phyloP scores from a whole-genome alignment of 2,329 filamentous ascomycete species.

The Paraphoma chrysanthemicola region DNA sequence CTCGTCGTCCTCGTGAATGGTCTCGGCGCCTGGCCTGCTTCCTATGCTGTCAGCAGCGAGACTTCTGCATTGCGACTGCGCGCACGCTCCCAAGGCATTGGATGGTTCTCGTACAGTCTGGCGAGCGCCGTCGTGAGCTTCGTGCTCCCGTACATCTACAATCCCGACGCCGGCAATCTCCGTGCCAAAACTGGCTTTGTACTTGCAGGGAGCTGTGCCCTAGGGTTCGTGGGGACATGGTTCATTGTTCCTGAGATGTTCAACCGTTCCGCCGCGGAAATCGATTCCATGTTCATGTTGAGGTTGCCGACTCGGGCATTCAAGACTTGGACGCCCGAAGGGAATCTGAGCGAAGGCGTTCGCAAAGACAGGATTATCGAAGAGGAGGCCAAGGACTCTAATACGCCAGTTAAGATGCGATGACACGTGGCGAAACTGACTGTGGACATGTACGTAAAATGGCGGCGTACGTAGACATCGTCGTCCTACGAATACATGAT shows the following conservation, averaged over 20 bases:
- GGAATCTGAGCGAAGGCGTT: not conserved
- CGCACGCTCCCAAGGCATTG: conserved; percentile 3
- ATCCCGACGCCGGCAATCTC: conserved; percentile 46
- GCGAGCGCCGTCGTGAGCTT: conserved; percentile 2
- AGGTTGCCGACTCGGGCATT: not conserved
- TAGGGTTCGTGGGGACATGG: not conserved
- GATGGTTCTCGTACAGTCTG: not conserved
- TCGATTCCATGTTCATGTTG: not conserved
- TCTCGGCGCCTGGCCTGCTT: conserved; percentile 46
- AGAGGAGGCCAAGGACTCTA: not conserved
- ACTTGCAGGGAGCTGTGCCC: conserved; percentile 35
- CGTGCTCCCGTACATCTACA: conserved; percentile 45
- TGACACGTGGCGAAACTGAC: not conserved
- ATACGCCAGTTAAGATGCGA: not conserved
- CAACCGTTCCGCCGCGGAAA: not conserved
- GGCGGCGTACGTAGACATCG: not conserved
- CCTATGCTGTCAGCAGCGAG: conserved; percentile 38
- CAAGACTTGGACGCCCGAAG: not conserved
- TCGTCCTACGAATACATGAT: not conserved
- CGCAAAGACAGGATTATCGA: not conserved
- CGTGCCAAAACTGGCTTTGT: conserved; percentile 50
- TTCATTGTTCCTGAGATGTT: conserved; percentile 1
- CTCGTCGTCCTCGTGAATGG: conserved; percentile 39
- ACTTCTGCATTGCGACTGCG: conserved; percentile 5
- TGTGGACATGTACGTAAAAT: not conserved